These are phyloP conservation scores for Diaporthe sp. DNA, from an alignment of 2,329 filamentous ascomycete genomes.

Conservation along the genomic window DNA sequence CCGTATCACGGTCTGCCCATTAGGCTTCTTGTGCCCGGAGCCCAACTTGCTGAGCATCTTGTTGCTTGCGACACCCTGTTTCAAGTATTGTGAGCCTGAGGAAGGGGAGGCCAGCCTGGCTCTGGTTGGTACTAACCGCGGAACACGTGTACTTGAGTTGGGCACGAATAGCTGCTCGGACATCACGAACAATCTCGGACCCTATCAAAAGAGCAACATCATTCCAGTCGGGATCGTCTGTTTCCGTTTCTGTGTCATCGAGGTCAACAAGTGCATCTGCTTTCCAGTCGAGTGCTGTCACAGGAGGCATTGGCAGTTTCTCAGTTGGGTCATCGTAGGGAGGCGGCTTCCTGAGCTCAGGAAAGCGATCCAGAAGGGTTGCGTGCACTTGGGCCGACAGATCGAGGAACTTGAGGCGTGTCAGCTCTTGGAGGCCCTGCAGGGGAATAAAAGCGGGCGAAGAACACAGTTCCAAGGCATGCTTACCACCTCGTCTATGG, in stretches of 20 bases:
- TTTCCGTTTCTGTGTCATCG: slow-evolving; percentile 78
- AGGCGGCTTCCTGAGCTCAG: slow-evolving; percentile 76
- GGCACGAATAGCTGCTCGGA: slow-evolving; percentile 78
- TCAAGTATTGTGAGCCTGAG: neutral
- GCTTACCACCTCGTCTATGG: slow-evolving; percentile 84
- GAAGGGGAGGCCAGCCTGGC: neutral
- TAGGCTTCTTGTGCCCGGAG: slow-evolving; percentile 92
- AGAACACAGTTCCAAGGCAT: neutral
- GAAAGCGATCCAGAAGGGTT: slow-evolving; percentile 80
- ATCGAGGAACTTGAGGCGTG: slow-evolving; percentile 76
- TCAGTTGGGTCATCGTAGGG: slow-evolving; percentile 81
- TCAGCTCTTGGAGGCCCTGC: neutral
- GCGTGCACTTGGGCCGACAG: slow-evolving; percentile 86
- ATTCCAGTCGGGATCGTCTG: slow-evolving; percentile 93
- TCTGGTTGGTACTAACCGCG: slow-evolving; percentile 27
- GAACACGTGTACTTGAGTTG: slow-evolving; percentile 91
- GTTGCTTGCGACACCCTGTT: slow-evolving; percentile 82
- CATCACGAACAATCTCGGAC: slow-evolving; percentile 86
- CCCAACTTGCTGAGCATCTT: slow-evolving; percentile 97
- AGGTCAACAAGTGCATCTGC: slow-evolving; percentile 86
- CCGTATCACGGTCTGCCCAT: slow-evolving; percentile 93
- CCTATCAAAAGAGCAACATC: slow-evolving; percentile 90
- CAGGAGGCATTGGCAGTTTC: slow-evolving; percentile 76
- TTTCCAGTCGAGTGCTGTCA: slow-evolving; percentile 84
- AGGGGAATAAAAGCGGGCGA: neutral